These are phyloP conservation scores for Penicillium alfredii DNA, from an alignment of 495 filamentous ascomycete genomes.

Conservation along the genomic window DNA sequence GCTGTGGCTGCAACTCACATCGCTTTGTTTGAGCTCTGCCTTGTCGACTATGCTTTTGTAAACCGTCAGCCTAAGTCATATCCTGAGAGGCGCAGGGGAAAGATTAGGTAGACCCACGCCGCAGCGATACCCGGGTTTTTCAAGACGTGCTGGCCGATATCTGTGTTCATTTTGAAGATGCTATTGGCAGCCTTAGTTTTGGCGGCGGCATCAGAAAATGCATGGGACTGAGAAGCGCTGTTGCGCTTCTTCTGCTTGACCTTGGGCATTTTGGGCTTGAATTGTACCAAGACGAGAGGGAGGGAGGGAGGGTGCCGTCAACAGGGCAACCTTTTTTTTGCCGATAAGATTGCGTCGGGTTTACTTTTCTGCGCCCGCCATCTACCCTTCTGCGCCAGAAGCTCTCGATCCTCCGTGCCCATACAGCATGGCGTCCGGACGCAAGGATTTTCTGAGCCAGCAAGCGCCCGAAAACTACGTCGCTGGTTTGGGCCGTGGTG, in stretches of 20 bases:
- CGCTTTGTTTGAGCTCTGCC: constrained; percentile 81
- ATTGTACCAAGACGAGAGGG: background rate
- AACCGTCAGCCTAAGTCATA: background rate
- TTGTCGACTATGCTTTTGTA: constrained; percentile 66
- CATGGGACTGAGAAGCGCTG: constrained; percentile 41
- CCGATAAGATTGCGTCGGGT: constrained; percentile 40
- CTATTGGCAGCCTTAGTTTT: constrained; percentile 59
- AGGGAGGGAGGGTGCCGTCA: background rate
- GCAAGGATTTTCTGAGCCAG: constrained; percentile 88
- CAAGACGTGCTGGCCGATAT: constrained; percentile 86
- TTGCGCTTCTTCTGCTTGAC: constrained; percentile 53
- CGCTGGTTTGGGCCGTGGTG: constrained; percentile 93
- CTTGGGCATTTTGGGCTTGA: constrained; percentile 27
- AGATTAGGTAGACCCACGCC: constrained; percentile 18
- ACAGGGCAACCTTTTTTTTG: constrained; percentile 24
- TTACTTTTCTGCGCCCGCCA: constrained; percentile 22
- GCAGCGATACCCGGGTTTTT: constrained; percentile 93
- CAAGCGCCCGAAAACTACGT: constrained; percentile 97
- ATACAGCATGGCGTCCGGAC: constrained; percentile 57
- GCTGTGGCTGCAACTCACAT: too few relatives aligned
- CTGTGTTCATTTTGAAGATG: constrained; percentile 83
- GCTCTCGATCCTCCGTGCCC: constrained; percentile 8
- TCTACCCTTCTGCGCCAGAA: constrained; percentile 4
- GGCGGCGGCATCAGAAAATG: constrained; percentile 50
- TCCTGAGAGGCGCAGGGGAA: too few relatives aligned